phyloP scores from a whole-genome alignment of 805 yeast genomes.

The Myxozyma udenii region DNA sequence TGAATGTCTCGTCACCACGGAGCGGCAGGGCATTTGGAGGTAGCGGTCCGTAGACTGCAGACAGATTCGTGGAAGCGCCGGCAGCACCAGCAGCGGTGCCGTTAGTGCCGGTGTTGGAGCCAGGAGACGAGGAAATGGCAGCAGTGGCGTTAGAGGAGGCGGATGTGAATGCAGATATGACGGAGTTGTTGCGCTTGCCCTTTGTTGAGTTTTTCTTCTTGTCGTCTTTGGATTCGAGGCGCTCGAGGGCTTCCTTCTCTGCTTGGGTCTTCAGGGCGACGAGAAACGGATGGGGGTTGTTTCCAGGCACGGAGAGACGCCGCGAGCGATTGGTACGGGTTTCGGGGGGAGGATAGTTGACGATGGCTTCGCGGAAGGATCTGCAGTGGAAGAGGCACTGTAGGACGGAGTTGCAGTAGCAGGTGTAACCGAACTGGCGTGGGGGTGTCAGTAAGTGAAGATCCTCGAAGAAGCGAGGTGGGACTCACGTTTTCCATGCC shows the following conservation, averaged over 20 bases:
- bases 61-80: not conserved
- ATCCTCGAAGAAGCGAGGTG: not conserved
- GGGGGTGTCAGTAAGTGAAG: not conserved
- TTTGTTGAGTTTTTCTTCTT: constrained; percentile 7
- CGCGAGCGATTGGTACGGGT: constrained; percentile 16
- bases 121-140: not conserved
- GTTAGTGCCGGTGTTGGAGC: not conserved
- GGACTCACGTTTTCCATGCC: constrained; percentile 44
- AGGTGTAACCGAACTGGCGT: constrained; percentile 66
- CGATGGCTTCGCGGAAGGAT: constrained; percentile 58
- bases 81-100: not conserved
- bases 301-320: constrained; percentile 23
- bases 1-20: constrained; percentile 18
- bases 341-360: constrained; percentile 45
- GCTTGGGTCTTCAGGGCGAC: constrained; percentile 18
- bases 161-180: constrained; percentile 15
- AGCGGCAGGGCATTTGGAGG: constrained; percentile 11
- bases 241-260: constrained; percentile 22
- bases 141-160: constrained; percentile 2
- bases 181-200: constrained; percentile 12
- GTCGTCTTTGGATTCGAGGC: constrained; percentile 7
- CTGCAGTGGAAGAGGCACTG: constrained; percentile 80
- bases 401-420: constrained; percentile 83
- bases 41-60: not conserved
- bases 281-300: constrained; percentile 20